phyloP scores from a whole-genome alignment of 1,139 yeast species.

The Geotrichum macrosporum region DNA sequence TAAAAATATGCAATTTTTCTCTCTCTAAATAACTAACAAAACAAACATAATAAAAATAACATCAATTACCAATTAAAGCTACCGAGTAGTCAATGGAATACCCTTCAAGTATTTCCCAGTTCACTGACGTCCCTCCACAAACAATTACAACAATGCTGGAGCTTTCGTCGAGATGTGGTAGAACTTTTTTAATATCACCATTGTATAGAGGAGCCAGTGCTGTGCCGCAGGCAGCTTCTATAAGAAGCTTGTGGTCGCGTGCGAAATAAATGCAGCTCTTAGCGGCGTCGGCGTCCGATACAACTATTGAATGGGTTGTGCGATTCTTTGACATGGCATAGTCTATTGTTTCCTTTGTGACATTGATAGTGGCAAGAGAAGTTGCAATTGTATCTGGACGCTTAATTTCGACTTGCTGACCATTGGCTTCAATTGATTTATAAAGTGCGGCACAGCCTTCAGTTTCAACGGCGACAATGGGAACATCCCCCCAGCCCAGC shows the following conservation, averaged over 20 bases:
- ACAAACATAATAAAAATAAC: not conserved
- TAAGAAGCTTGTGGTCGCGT: constrained; percentile 48
- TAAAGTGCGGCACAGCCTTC: constrained; percentile 58
- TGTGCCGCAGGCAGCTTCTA: constrained; percentile 78
- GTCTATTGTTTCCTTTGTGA: constrained; percentile 48
- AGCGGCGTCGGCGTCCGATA: constrained; percentile 45
- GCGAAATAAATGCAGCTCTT: constrained; percentile 51
- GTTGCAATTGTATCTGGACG: constrained; percentile 56
- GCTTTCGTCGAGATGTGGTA: constrained; percentile 30
- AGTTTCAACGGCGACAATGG: constrained; percentile 60
- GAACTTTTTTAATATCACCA: constrained; percentile 26
- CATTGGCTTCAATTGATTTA: constrained; percentile 45
- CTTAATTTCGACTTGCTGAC: constrained; percentile 40
- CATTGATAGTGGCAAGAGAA: constrained; percentile 57
- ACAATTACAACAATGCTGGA: constrained; percentile 35
- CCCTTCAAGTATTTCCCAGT: constrained; percentile 31
- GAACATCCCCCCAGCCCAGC: constrained; percentile 43
- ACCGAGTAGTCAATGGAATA: constrained; percentile 30
- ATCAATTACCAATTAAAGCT: constrained; percentile 7
- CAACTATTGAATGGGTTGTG: constrained; percentile 46
- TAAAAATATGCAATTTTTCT: too few relatives aligned
- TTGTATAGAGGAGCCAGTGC: constrained; percentile 53
- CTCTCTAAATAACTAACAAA: constrained; percentile 2
- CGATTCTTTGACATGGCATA: constrained; percentile 37
- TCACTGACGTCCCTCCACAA: constrained; percentile 37